Evolutionary conservation across 768 basidiomycete species (phyloP).

Genomic region (Termitomyces sp.): DNA sequence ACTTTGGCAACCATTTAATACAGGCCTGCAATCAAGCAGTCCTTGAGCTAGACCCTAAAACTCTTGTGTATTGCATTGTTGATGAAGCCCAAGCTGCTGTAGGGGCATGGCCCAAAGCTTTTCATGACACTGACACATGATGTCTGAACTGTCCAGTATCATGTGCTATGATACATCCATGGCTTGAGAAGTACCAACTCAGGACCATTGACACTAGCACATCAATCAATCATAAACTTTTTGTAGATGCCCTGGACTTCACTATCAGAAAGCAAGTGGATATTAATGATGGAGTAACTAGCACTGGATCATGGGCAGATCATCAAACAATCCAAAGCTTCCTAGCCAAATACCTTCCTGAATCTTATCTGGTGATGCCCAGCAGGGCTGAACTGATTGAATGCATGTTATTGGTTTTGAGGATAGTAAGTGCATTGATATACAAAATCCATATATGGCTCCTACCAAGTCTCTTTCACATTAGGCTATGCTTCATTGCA

Average conservation of each 20-base stretch:
- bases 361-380: background rate
- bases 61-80: background rate
- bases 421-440: too few species aligned
- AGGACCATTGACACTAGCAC: background rate
- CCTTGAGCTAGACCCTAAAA: background rate
- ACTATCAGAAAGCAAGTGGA: background rate
- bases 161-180: background rate
- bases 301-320: background rate
- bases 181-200: background rate
- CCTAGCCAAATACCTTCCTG: background rate
- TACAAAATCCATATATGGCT: too few species aligned
- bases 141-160: background rate
- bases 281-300: background rate
- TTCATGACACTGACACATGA: background rate
- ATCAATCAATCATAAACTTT: background rate
- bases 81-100: constrained; percentile 2
- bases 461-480: background rate
- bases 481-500: background rate
- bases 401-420: background rate
- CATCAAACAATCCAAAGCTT: background rate
- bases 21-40: background rate
- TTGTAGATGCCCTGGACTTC: background rate
- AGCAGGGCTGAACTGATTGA: background rate
- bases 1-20: background rate
- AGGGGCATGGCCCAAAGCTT: background rate